Percentiles rank a stretch among this genome's conserved stretches.
Conservation (phyloP, 2,329 filamentous ascomycete genomes). For the Dothidotthia symphoricarpi region DNA sequence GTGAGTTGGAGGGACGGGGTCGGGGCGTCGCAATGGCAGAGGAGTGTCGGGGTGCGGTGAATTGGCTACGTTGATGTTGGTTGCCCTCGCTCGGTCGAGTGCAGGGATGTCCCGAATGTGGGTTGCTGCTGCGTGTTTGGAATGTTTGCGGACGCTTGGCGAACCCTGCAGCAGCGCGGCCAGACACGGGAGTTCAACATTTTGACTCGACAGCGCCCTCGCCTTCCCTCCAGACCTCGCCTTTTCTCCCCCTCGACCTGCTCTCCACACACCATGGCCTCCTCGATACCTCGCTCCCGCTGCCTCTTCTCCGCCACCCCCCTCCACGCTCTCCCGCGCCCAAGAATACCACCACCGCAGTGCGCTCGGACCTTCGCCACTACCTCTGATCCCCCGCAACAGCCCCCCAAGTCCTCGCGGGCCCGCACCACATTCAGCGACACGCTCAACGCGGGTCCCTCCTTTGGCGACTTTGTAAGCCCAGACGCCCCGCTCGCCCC, state of each 20-base stretch:
- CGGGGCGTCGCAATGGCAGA: slow-evolving; percentile 8
- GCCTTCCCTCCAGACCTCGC: slow-evolving; percentile 2
- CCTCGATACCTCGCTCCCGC: slow-evolving; percentile 34
- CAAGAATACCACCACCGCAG: slow-evolving; percentile 13
- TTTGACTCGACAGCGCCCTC: not conserved
- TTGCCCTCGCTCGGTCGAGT: slow-evolving; percentile 29
- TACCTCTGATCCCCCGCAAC: slow-evolving; percentile 28
- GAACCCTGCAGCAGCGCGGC: slow-evolving; percentile 15
- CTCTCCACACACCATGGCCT: slow-evolving; percentile 24
- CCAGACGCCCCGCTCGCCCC: slow-evolving; percentile 44
- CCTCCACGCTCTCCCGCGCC: slow-evolving; percentile 17
- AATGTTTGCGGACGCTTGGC: slow-evolving; percentile 18
- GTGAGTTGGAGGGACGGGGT: slow-evolving; percentile 7
- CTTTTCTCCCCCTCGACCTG: not conserved
- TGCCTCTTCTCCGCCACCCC: slow-evolving; percentile 28
- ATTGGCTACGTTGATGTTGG: slow-evolving; percentile 40
- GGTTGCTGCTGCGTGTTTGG: slow-evolving; percentile 28
- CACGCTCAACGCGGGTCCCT: slow-evolving; percentile 63
- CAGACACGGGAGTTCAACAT: slow-evolving; percentile 24
- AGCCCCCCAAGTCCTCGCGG: slow-evolving; percentile 31
- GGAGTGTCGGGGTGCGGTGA: slow-evolving; percentile 23
- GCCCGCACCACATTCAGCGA: slow-evolving; percentile 59
- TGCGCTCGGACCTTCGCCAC: slow-evolving; percentile 36
- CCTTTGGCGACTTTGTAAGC: slow-evolving; percentile 62
- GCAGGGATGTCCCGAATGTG: slow-evolving; percentile 37